phyloP scores from a whole-genome alignment of 2,329 filamentous ascomycete genomes.

The Xylaria sp. region DNA sequence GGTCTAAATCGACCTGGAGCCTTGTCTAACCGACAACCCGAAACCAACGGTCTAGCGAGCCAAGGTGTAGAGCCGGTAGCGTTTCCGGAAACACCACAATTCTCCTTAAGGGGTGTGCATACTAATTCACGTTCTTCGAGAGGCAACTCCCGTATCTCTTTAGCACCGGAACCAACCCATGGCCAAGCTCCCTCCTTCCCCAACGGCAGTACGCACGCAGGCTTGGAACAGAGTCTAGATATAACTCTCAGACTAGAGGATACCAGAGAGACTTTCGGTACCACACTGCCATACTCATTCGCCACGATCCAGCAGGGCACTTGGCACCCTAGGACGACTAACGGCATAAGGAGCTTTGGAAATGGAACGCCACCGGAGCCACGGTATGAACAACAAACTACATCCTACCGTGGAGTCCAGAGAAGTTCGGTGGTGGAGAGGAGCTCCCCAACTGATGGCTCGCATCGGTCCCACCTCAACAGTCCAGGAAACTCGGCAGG shows the following conservation, averaged over 20 bases:
- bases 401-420: conserved; percentile 37
- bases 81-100: too few relatives aligned
- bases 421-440: conserved; percentile 50
- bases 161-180: conserved; percentile 31
- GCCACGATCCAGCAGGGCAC: too few relatives aligned
- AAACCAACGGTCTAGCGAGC: conserved; percentile 21
- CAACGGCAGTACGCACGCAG: conserved; percentile 45
- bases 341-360: conserved; percentile 23
- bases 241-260: conserved; percentile 46
- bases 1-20: conserved; percentile 27
- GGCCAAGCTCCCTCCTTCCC: conserved; percentile 28
- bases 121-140: conserved; percentile 32
- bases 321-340: conserved; percentile 48
- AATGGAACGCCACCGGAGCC: conserved; percentile 42
- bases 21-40: conserved; percentile 31
- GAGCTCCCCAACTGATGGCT: conserved; percentile 44
- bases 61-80: too few relatives aligned
- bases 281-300: too few relatives aligned
- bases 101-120: conserved; percentile 26
- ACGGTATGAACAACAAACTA: conserved; percentile 41
- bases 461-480: conserved; percentile 40
- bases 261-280: conserved; percentile 27
- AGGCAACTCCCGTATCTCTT: conserved; percentile 24
- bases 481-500: conserved; percentile 41
- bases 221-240: conserved; percentile 44